Conservation (phyloP, 2,329 filamentous ascomycete species). For the Colletotrichum tropicicola region DNA sequence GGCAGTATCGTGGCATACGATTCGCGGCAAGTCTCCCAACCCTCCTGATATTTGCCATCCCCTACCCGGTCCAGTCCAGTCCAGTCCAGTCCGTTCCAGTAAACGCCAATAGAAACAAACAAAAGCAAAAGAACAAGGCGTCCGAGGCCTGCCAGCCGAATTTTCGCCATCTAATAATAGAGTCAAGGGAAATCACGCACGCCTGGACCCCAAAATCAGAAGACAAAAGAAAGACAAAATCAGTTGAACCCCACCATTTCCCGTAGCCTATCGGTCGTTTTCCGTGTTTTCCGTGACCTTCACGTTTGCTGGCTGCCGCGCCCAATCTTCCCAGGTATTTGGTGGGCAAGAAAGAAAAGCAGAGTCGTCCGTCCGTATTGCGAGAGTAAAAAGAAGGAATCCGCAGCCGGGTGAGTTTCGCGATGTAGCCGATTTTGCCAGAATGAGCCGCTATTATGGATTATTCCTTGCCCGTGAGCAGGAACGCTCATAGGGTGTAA, state of each 20-base stretch:
- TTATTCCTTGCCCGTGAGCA: not conserved
- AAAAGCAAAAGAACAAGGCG: not conserved
- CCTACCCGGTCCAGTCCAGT: not conserved
- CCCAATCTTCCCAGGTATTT: not conserved
- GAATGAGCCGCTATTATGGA: not conserved
- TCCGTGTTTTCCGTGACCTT: constrained; percentile 12
- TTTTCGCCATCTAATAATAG: constrained; percentile 27
- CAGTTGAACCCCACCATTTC: constrained; percentile 13
- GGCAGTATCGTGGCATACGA: not conserved
- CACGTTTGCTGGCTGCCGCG: not conserved
- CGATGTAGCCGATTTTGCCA: too few species aligned
- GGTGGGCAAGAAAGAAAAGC: not conserved
- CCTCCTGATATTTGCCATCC: not conserved
- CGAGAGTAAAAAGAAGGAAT: not conserved
- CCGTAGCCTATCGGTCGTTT: constrained; percentile 13
- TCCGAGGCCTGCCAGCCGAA: not conserved
- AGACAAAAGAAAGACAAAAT: not conserved
- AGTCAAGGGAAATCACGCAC: not conserved
- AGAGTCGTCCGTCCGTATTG: not conserved
- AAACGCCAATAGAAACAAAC: constrained; percentile 1
- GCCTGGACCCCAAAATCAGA: not conserved
- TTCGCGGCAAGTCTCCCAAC: not conserved
- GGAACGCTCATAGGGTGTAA: constrained; percentile 31
- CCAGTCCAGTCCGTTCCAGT: not conserved
- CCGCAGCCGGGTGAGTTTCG: too few species aligned